Percentiles rank a stretch among this genome's conserved stretches.
Evolutionary conservation across 176 grass and related monocot species (phyloP).

Genomic region (Puya raimondii): DNA sequence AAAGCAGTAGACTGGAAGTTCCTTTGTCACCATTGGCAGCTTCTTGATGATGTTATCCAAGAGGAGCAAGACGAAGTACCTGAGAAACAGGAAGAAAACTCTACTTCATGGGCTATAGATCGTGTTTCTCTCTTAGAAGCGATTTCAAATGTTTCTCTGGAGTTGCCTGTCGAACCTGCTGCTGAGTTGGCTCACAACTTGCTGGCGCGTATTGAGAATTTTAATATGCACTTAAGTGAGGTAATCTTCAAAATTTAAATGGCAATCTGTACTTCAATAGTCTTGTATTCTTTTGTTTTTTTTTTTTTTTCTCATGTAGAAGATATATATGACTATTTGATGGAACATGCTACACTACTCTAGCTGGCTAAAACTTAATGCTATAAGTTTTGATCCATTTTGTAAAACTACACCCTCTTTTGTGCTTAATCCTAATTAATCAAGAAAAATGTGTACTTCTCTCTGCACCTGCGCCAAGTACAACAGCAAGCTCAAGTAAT

Average conservation of each 20-base stretch:
- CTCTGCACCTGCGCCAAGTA: too few species aligned
- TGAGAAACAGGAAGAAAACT: slow-evolving; percentile 45
- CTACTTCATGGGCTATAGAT: slow-evolving; percentile 62
- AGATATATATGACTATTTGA: too few species aligned
- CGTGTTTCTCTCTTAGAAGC: slow-evolving; percentile 81
- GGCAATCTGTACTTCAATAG: not conserved
- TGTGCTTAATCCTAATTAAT: too few species aligned
- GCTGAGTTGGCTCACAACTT: slow-evolving; percentile 73
- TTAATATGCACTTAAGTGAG: slow-evolving; percentile 92
- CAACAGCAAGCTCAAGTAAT: too few species aligned
- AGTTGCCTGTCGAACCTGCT: slow-evolving; percentile 71
- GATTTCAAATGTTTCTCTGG: slow-evolving; percentile 91
- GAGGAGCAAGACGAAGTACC: slow-evolving; percentile 32
- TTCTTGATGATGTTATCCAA: slow-evolving; percentile 62
- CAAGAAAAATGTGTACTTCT: too few species aligned
- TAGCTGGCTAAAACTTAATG: too few species aligned
- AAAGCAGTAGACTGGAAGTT: slow-evolving; percentile 83
- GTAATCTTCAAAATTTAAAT: slow-evolving; percentile 26
- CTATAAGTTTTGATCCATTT: too few species aligned
- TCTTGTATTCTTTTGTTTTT: not conserved
- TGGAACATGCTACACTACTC: too few species aligned
- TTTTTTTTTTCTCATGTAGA: not conserved
- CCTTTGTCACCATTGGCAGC: slow-evolving; percentile 82
- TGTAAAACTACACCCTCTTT: too few species aligned
- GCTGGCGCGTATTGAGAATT: slow-evolving; percentile 65